These are phyloP conservation scores for Mortierella sp. DNA, from an alignment of 371 early-diverging fungal species.

Conservation along the genomic window DNA sequence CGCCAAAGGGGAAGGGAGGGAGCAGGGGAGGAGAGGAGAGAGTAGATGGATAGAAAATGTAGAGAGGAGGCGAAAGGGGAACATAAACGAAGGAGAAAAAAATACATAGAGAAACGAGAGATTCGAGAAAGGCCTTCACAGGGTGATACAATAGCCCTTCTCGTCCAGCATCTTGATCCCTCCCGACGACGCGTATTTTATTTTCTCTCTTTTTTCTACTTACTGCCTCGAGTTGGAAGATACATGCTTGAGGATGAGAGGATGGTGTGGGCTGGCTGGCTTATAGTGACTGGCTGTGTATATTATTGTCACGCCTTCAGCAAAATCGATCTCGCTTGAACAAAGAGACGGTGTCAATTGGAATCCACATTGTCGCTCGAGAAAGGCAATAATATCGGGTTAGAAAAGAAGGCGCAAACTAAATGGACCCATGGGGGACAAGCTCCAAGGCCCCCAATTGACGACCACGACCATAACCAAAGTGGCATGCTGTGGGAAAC, in stretches of 20 bases:
- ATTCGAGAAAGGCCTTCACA: neutral
- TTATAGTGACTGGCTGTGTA: too few species aligned
- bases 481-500: too few species aligned
- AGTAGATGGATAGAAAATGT: conserved; percentile 3
- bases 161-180: neutral
- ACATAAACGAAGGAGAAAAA: neutral
- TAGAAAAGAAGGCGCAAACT: neutral
- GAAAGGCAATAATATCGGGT: neutral
- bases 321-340: neutral
- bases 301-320: neutral
- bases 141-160: too few species aligned
- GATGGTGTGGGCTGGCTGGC: neutral
- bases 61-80: neutral
- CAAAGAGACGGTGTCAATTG: neutral
- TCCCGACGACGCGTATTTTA: conserved; percentile 5
- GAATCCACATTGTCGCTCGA: neutral
- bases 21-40: neutral
- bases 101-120: neutral
- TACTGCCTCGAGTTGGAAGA: neutral
- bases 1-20: neutral
- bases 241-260: neutral
- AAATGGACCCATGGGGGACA: neutral
- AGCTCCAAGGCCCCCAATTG: too few species aligned
- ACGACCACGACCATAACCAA: too few species aligned
- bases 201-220: neutral